Conservation (phyloP, 768 basidiomycete genomes). For the Auriscalpium microsporum region DNA sequence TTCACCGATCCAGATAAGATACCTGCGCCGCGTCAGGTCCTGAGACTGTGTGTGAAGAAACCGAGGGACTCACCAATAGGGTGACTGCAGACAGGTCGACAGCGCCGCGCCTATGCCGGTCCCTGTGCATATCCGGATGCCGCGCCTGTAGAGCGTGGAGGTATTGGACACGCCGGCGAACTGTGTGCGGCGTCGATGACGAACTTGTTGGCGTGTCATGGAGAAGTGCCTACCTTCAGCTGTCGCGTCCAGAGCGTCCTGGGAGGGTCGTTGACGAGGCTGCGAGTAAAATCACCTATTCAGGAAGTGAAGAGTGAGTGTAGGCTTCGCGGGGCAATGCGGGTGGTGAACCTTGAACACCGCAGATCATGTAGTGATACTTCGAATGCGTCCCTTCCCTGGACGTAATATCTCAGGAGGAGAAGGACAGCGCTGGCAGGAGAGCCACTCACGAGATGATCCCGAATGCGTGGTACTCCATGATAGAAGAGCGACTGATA, state of each 20-base stretch:
- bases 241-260: constrained; percentile 35
- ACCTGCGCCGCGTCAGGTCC: constrained; percentile 18
- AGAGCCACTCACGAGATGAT: constrained; percentile 25
- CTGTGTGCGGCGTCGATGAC: constrained; percentile 12
- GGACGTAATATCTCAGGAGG: constrained; percentile 1
- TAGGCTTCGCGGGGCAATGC: no score
- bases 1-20: constrained; percentile 33
- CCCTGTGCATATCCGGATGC: constrained; percentile 37
- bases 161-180: constrained; percentile 38
- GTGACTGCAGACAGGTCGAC: constrained; percentile 34
- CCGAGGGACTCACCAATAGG: constrained; percentile 25
- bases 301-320: not conserved
- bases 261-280: constrained; percentile 34
- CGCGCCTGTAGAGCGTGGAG: constrained; percentile 35
- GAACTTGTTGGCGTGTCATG: not conserved
- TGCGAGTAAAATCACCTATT: constrained; percentile 32
- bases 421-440: not conserved
- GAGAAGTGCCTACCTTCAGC: constrained; percentile 25
- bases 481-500: constrained; percentile 30
- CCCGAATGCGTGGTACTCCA: constrained; percentile 41
- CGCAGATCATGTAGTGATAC: constrained; percentile 37
- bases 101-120: constrained; percentile 37
- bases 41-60: not conserved
- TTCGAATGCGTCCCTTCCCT: constrained; percentile 33
- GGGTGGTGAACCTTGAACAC: constrained; percentile 26